Conservation (phyloP, 2,329 filamentous ascomycete species). For the Sarocladium strictum region DNA sequence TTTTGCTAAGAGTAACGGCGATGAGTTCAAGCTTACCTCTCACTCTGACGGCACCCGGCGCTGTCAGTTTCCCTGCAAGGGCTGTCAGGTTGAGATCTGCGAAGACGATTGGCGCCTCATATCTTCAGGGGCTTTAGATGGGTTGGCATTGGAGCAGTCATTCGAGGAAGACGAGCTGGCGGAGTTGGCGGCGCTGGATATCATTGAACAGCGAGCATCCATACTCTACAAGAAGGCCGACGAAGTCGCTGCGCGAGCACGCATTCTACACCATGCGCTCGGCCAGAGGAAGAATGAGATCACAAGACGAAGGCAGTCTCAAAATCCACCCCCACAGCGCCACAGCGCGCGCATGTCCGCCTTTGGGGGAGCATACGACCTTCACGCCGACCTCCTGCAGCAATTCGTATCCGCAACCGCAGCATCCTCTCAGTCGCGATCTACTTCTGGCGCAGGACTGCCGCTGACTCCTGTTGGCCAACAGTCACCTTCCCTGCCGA, state of each 20-base stretch:
- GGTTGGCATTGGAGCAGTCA: slow-evolving; percentile 63
- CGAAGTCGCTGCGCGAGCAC: slow-evolving; percentile 55
- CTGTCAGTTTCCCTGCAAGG: slow-evolving; percentile 78
- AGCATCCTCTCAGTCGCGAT: slow-evolving; percentile 19
- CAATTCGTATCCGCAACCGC: slow-evolving; percentile 35
- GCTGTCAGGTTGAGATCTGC: slow-evolving; percentile 74
- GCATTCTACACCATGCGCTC: slow-evolving; percentile 75
- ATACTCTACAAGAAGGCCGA: slow-evolving; percentile 77
- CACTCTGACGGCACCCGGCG: slow-evolving; percentile 62
- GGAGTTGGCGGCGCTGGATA: slow-evolving; percentile 77
- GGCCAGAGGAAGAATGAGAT: slow-evolving; percentile 27
- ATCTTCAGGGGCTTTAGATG: slow-evolving; percentile 73
- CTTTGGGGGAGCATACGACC: slow-evolving; percentile 31
- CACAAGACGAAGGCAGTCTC: slow-evolving; percentile 19
- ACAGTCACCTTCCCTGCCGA: background rate
- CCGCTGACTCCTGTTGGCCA: background rate
- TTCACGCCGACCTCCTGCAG: slow-evolving; percentile 50
- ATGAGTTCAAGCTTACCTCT: slow-evolving; percentile 68
- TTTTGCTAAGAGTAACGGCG: slow-evolving; percentile 74
- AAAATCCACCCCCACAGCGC: slow-evolving; percentile 18
- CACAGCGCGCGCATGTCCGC: slow-evolving; percentile 24
- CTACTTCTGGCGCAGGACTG: slow-evolving; percentile 20
- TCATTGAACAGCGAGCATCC: slow-evolving; percentile 71
- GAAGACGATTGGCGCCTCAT: slow-evolving; percentile 87
- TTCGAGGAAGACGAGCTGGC: slow-evolving; percentile 82